Evolutionary conservation across 306 rosid species (phyloP).

Genomic region (Prosopis cineraria): DNA sequence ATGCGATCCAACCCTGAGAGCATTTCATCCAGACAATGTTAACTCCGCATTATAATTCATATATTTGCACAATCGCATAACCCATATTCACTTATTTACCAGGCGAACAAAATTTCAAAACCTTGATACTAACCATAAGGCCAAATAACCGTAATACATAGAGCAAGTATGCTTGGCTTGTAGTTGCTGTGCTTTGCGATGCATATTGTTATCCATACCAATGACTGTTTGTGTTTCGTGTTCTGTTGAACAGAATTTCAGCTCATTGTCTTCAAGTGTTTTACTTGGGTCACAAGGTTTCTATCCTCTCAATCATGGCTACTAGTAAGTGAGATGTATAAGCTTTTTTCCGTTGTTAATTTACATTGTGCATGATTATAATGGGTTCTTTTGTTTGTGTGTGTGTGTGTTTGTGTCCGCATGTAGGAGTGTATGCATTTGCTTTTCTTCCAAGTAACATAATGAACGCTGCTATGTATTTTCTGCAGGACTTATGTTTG

Average conservation of each 20-base stretch:
- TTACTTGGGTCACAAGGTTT: conserved; percentile 31
- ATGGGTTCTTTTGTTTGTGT: background rate
- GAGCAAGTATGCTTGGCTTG: background rate
- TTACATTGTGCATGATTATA: background rate
- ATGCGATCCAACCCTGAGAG: background rate
- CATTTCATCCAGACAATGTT: background rate
- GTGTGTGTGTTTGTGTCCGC: background rate
- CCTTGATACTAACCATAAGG: conserved; percentile 8
- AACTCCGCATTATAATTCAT: background rate
- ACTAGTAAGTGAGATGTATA: conserved; percentile 48
- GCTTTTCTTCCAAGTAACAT: background rate
- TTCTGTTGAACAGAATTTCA: conserved; percentile 27
- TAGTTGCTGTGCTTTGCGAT: background rate
- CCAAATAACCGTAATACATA: background rate
- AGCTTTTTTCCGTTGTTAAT: conserved; percentile 16
- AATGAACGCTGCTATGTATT: background rate
- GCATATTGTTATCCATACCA: background rate
- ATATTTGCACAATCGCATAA: conserved; percentile 1
- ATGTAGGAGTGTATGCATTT: background rate
- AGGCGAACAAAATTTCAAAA: background rate
- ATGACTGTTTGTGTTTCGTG: background rate
- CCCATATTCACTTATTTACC: background rate
- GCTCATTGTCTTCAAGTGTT: conserved; percentile 28
- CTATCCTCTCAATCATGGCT: conserved; percentile 47
- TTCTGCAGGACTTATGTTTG: conserved; percentile 81